Conservation (phyloP, 164 flowering plant genomes). For the Chloranthus sessilifolius region DNA sequence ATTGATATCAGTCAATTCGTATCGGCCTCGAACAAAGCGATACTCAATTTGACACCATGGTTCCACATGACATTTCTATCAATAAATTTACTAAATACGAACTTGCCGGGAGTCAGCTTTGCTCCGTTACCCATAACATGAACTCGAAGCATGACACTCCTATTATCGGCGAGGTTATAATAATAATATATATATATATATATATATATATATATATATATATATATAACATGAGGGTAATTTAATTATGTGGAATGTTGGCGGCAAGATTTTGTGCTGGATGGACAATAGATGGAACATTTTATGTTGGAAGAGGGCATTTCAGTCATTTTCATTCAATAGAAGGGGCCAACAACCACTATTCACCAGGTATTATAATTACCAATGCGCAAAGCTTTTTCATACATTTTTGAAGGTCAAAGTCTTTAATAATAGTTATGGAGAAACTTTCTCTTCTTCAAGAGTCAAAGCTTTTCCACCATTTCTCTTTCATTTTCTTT, state of each 20-base stretch:
- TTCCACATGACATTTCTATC: no score
- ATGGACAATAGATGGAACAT: no score
- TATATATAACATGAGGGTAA: neutral
- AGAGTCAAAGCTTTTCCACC: slow-evolving; percentile 15
- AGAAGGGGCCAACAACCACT: slow-evolving; percentile 7
- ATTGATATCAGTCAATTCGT: no score
- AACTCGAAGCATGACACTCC: no score
- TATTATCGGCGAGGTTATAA: no score
- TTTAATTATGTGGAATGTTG: neutral
- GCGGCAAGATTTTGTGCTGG: neutral
- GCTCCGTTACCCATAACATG: no score
- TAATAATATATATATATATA: no score
- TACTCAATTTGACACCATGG: no score
- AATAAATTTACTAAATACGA: no score
- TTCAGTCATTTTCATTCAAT: slow-evolving; percentile 4
- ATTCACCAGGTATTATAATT: neutral
- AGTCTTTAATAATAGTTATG: slow-evolving; percentile 3
- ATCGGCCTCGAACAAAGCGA: no score
- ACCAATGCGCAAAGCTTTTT: neutral
- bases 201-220: neutral
- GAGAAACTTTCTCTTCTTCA: neutral
- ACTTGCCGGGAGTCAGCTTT: no score
- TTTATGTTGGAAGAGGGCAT: neutral
- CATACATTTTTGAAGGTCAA: slow-evolving; percentile 4
- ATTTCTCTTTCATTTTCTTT: slow-evolving; percentile 8